These are phyloP conservation scores for Epichloe gansuensis DNA, from an alignment of 2,329 filamentous ascomycete species.

Conservation along the genomic window DNA sequence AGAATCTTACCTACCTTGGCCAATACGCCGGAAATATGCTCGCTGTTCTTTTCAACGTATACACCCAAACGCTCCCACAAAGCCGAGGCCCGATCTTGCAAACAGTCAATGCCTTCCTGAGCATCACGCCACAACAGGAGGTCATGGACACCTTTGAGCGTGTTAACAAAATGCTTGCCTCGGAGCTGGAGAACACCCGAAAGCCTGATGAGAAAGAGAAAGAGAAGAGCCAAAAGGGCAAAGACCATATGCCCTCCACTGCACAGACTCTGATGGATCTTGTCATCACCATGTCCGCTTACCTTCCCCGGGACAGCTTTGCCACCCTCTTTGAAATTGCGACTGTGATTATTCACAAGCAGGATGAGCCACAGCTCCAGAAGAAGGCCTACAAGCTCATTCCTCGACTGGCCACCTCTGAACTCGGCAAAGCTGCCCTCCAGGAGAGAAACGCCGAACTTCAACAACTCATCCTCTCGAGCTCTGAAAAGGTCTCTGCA, in stretches of 20 bases:
- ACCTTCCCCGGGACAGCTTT: slow-evolving; percentile 80
- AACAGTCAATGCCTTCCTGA: slow-evolving; percentile 89
- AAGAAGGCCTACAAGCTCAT: slow-evolving; percentile 99
- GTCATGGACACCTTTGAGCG: slow-evolving; percentile 79
- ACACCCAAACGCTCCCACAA: slow-evolving; percentile 89
- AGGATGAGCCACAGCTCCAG: slow-evolving; percentile 80
- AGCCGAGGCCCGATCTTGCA: slow-evolving; percentile 82
- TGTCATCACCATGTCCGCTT: slow-evolving; percentile 89
- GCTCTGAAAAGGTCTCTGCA: slow-evolving; percentile 71
- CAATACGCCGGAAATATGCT: slow-evolving; percentile 76
- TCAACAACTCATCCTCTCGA: slow-evolving; percentile 66
- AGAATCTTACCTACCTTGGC: slow-evolving; percentile 72
- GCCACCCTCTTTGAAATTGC: slow-evolving; percentile 76
- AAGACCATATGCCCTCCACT: slow-evolving; percentile 74
- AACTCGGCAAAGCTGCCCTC: slow-evolving; percentile 63
- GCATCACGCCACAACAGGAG: slow-evolving; percentile 67
- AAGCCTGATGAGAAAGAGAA: slow-evolving; percentile 50
- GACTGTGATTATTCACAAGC: slow-evolving; percentile 64
- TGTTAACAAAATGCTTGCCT: slow-evolving; percentile 72
- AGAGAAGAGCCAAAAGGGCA: slow-evolving; percentile 46
- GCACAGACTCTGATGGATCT: slow-evolving; percentile 94
- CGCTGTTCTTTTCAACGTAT: slow-evolving; percentile 97
- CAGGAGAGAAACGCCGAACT: slow-evolving; percentile 63
- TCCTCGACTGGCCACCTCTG: slow-evolving; percentile 72
- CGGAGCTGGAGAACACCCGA: slow-evolving; percentile 44